A percentile compares a stretch with the other conserved stretches of the same genome.
Conservation (phyloP, 345 rosid genomes). For the Gossypium herbaceum region DNA sequence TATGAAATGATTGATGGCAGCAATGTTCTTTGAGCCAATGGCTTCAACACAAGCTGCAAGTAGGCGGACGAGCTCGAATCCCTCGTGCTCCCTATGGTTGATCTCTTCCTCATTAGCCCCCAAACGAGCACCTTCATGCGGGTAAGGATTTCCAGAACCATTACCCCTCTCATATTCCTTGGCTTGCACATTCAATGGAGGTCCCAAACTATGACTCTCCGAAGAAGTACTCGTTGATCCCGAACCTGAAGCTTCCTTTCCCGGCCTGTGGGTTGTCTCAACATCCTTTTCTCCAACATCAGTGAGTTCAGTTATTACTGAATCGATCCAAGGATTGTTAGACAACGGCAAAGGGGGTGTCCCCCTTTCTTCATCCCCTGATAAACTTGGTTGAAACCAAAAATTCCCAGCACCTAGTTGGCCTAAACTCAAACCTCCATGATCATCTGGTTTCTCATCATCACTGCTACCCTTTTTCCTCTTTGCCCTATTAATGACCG, state of each 20-base stretch:
- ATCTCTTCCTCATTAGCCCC: conserved; percentile 45
- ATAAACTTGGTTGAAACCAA: conserved; percentile 72
- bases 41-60: conserved; percentile 82
- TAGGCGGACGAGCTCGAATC: conserved; percentile 68
- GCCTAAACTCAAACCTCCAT: conserved; percentile 39
- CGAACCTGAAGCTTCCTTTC: conserved; percentile 67
- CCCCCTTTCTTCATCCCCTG: conserved; percentile 65
- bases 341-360: conserved; percentile 62
- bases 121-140: conserved; percentile 29
- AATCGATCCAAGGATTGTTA: conserved; percentile 74
- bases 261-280: conserved; percentile 54
- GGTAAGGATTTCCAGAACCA: conserved; percentile 51
- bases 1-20: conserved; percentile 57
- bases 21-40: conserved; percentile 61
- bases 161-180: conserved; percentile 45
- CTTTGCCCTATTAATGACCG: conserved; percentile 58
- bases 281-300: conserved; percentile 59
- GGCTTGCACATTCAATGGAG: conserved; percentile 41
- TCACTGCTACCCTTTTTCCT: conserved; percentile 52
- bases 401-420: conserved; percentile 44
- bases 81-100: conserved; percentile 49
- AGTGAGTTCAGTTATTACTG: conserved; percentile 66
- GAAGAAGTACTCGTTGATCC: conserved; percentile 67
- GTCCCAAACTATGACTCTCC: conserved; percentile 57
- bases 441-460: conserved; percentile 13